Evolutionary conservation across 2,329 filamentous ascomycete genomes (phyloP), one percentile per base, ranked within the genome.

Genomic region (Diaporthe sp.): DNA sequence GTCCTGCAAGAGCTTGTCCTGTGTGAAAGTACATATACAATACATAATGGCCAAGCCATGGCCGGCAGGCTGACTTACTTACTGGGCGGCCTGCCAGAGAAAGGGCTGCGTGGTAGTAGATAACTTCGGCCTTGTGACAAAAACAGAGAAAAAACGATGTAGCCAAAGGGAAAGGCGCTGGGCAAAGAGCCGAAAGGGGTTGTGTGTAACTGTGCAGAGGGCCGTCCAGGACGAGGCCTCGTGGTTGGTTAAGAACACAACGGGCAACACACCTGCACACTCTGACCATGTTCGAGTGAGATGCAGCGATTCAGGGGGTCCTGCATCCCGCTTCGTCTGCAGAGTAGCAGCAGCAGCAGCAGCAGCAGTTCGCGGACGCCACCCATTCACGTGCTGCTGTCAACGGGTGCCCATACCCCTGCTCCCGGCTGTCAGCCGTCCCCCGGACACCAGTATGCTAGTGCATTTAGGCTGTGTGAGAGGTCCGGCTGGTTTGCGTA

Each of bases 331-430:
- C 25, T 4, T 22, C 19, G 9, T 39, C 46, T 53, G 65, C 65
- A 44, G 39, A 39, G 65, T 39, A 37, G 31, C 9, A 39, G 57
- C 55, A 58, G 55, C 31, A 28, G 12, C 31, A 34, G 8, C 28
- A n/a, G 55, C 6, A 55, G 22, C 49, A 51, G 46, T 70, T 70
- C 65, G 8, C 49, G 51, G 51, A 70, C 49, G 65, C 49, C 65
- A 70, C 49, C 25, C 34, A 42, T 49, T 65, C 61, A 65, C 61
- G 61, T 65, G 61, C 60, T 65, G 60, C 65, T 53, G 65, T 51
- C 46, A 68, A 51, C 31, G 31, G 44, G 31, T 39, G 46, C 31
- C 42, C 4, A 13, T 34, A 37, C 19, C 46, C 62, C 46, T 68
- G 62, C 31, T 39, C 65, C 65, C 22, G 31, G 10, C 46, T 39